Evolutionary conservation across 345 rosid species (phyloP), one percentile per base, ranked within the genome.

Genomic region (Brassica rapa): DNA sequence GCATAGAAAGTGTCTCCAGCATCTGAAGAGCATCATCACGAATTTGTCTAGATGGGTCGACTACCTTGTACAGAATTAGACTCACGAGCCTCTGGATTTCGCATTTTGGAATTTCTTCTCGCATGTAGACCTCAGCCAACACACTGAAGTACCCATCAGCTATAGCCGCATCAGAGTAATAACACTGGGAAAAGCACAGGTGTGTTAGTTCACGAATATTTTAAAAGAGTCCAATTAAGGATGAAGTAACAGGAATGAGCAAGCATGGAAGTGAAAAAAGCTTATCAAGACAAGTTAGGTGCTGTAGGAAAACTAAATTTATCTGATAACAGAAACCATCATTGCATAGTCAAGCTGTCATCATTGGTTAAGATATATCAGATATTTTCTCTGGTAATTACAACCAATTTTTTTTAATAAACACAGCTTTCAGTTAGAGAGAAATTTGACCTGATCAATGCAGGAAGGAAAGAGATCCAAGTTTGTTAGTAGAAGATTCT

Each of bases 21-120:
- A 95, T 95, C 84, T 93, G 99, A 82, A 93, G 96, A 35, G 98
- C 98, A 85, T 95, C 99, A 83, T 95, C 99, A 75, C 98, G 98
- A 73, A 95, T 95, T 82, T 95, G 97, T 77, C 99, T 86, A 83
- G 93, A 87, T 65, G 98, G 98, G 85, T 93, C 99, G 46, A 95
- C 98, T 76, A 95, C 99, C 82, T 95, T 95, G 87, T 95, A 95
- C 60, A 93, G 94, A 79, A 95, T 95, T 79, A 95, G 88, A 80
- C 99, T 95, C 84, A 95, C 78, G 55, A 95, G 96, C 81, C 98
- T 87, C 84, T 95, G 99, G 66, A 91, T 89, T 81, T 95, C 97
- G 83, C 99, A 95, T 82, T 88, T 91, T 69, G 98, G 99, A 81
- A 93, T 90, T 79, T 95, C 99, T 85, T 90, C 91, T 77, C 98